Percentiles rank a stretch among this genome's conserved stretches.
Conservation (phyloP, 805 yeast species). For the Teunomyces cretensis region DNA sequence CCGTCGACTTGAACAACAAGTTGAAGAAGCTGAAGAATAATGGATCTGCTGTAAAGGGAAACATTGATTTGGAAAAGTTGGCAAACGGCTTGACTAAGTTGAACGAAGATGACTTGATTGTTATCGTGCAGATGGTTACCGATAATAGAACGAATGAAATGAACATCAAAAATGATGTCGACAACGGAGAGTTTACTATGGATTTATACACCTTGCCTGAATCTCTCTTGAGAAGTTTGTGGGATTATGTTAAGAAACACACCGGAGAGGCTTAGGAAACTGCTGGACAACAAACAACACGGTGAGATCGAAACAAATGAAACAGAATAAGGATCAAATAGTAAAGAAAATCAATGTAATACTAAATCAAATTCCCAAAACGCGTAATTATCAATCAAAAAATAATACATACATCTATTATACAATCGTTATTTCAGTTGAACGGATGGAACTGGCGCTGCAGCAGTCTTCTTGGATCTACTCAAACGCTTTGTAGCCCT, state of each 20-base stretch:
- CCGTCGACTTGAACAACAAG: slow-evolving; percentile 19
- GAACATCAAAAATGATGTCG: slow-evolving; percentile 94
- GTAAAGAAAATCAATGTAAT: slow-evolving; percentile 1
- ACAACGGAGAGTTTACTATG: slow-evolving; percentile 96
- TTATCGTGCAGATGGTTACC: slow-evolving; percentile 96
- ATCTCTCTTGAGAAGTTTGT: slow-evolving; percentile 81
- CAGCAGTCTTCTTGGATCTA: slow-evolving; percentile 36
- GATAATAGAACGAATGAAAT: slow-evolving; percentile 93
- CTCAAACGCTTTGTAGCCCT: slow-evolving; percentile 28
- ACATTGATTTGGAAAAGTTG: slow-evolving; percentile 82
- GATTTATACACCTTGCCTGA: slow-evolving; percentile 94
- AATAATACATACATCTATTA: not conserved
- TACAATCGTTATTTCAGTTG: slow-evolving; percentile 7
- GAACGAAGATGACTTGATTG: slow-evolving; percentile 88
- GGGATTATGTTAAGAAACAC: slow-evolving; percentile 90
- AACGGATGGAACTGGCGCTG: slow-evolving; percentile 38
- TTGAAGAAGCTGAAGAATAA: slow-evolving; percentile 52
- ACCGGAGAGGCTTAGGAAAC: slow-evolving; percentile 13
- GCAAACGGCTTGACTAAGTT: slow-evolving; percentile 88
- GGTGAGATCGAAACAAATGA: not conserved
- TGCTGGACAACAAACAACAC: not conserved
- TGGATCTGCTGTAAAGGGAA: slow-evolving; percentile 60
- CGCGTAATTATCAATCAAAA: slow-evolving; percentile 6
- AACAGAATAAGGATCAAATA: not conserved
- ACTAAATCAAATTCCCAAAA: not conserved